phyloP scores from a whole-genome alignment of 2,329 filamentous ascomycete genomes.

The Fusarium gaditjirri region DNA sequence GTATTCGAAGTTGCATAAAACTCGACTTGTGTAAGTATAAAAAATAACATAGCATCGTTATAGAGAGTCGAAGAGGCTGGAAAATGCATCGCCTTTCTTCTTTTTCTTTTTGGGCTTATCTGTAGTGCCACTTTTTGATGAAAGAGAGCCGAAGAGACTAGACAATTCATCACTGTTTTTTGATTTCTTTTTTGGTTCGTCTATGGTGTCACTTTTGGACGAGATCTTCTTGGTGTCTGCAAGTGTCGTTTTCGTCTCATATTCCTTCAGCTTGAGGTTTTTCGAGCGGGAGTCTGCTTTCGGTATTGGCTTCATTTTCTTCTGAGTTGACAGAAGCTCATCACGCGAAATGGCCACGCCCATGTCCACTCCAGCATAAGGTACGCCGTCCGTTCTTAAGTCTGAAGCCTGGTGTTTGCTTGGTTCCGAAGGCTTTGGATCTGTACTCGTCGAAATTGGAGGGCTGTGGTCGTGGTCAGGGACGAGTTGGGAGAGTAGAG shows the following conservation, averaged over 20 bases:
- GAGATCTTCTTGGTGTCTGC: slow-evolving; percentile 36
- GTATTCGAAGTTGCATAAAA: not conserved
- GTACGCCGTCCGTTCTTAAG: not conserved
- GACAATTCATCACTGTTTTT: slow-evolving; percentile 74
- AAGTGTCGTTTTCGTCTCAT: slow-evolving; percentile 7
- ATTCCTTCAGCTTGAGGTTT: not conserved
- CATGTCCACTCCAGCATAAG: slow-evolving; percentile 32
- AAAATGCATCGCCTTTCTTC: slow-evolving; percentile 67
- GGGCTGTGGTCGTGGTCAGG: slow-evolving; percentile 24
- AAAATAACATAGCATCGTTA: slow-evolving; percentile 1
- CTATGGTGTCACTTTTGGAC: slow-evolving; percentile 50
- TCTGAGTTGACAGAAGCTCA: slow-evolving; percentile 17
- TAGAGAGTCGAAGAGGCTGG: slow-evolving; percentile 75
- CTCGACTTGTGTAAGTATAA: not conserved
- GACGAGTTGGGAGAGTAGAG: slow-evolving; percentile 53
- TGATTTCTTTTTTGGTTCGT: slow-evolving; percentile 65
- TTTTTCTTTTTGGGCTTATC: slow-evolving; percentile 65
- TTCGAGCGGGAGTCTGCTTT: slow-evolving; percentile 2
- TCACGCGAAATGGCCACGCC: slow-evolving; percentile 47
- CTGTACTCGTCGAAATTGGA: not conserved
- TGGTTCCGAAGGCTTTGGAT: not conserved
- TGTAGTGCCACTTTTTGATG: slow-evolving; percentile 50
- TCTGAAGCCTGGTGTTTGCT: not conserved
- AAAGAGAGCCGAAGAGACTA: slow-evolving; percentile 57
- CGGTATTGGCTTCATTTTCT: not conserved